Conservation (phyloP, 164 flowering plant species). For the Chimonanthus praecox region DNA sequence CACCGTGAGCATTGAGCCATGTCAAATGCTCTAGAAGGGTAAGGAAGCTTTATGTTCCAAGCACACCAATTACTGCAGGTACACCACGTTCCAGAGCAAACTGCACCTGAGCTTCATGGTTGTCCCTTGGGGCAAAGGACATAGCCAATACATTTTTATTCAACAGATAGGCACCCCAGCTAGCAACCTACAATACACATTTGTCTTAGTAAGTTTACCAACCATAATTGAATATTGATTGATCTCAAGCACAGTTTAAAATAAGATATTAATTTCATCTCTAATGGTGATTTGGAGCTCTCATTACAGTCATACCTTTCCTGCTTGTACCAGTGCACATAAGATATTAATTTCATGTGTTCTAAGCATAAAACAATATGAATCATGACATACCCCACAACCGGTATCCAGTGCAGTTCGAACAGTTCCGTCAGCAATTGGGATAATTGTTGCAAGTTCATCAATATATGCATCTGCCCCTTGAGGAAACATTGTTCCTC, state of each 20-base stretch:
- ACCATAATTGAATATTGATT: background rate
- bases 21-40: constrained; percentile 88
- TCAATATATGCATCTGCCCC: constrained; percentile 97
- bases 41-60: constrained; percentile 77
- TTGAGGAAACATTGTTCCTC: constrained; percentile 98
- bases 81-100: constrained; percentile 96
- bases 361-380: background rate
- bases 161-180: constrained; percentile 92
- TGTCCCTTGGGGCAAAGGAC: constrained; percentile 95
- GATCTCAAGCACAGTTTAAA: too few species aligned
- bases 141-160: constrained; percentile 83
- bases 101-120: constrained; percentile 96
- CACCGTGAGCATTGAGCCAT: constrained; percentile 98
- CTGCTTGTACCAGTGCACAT: too few species aligned
- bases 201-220: constrained; percentile 13
- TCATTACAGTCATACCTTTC: too few species aligned
- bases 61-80: constrained; percentile 89
- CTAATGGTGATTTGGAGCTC: too few species aligned
- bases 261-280: too few species aligned
- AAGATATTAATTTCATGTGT: background rate
- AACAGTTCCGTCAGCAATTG: constrained; percentile 73
- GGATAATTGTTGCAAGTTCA: constrained; percentile 85
- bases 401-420: constrained; percentile 96
- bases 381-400: constrained; percentile 61
- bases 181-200: constrained; percentile 58